Evolutionary conservation across 257 asterid genomes (phyloP), one percentile per base, ranked within the genome.

Genomic region (Solanum arcanum): DNA sequence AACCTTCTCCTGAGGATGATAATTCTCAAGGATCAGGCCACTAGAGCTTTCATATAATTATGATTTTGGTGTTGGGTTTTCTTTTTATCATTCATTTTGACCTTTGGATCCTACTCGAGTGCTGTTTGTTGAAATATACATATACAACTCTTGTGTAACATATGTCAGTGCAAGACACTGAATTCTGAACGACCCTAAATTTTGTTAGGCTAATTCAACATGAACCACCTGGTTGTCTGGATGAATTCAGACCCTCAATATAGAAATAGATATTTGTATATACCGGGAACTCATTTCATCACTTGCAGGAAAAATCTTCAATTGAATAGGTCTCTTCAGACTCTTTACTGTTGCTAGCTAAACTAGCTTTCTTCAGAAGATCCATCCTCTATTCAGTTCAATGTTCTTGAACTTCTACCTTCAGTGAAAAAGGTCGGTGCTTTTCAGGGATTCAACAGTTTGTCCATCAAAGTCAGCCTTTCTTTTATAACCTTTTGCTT

Each of bases 21-120:
- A 29, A 29, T 87, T 94, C 98, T 62, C 94, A 90, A 87, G 94
- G 92, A 84, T 92, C 94, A 56, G 94, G 90, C 64, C 93, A 90
- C 42, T 92, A 92, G 87, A 83, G 20, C 12, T 80, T 29, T 16
- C 44, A 29, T 35, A 80, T 80, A 18, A 47, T 80, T 25, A 20
- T 64, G 37, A 29, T 80, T 46, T 56, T 47, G 68, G 18, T 1
- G 85, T 80, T 80, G 85, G 39, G 35, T 44, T 77, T n/a, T n/a
- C 37, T 41, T 42, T 25, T 16, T 78, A 77, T 25, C 64, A 78
- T 46, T 78, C 16, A 78, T 78, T 78, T 46, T 78, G 64, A 60
- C 84, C 64, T 78, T 78, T 47, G 16, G 41, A 80, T 80, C 84
- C 68, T 25, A 80, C 18, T 4, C 11, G 18, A 27, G 27, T 47